Conservation (phyloP, 805 yeast species). For the Candida parachauliodes region DNA sequence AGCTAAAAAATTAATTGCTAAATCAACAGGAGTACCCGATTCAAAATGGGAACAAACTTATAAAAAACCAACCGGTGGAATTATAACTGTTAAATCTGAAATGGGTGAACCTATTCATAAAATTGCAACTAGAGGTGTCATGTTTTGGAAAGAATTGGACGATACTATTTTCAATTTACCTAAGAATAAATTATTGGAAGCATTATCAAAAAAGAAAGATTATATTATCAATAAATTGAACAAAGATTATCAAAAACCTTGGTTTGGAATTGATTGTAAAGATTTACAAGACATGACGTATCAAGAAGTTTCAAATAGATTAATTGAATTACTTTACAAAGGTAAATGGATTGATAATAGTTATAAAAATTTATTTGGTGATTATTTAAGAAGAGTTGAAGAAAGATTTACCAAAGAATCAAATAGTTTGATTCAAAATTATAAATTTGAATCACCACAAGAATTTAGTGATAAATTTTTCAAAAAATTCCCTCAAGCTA, state of each 20-base stretch:
- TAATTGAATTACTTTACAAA: conserved; percentile 81
- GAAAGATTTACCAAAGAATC: conserved; percentile 80
- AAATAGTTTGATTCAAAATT: conserved; percentile 71
- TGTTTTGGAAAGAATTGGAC: conserved; percentile 97
- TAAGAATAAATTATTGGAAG: conserved; percentile 79
- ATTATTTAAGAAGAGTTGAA: conserved; percentile 88
- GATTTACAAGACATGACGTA: conserved; percentile 96
- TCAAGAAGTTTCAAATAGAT: conserved; percentile 81
- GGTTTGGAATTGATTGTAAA: conserved; percentile 82
- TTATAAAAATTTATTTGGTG: conserved; percentile 82
- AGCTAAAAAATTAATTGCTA: conserved; percentile 89
- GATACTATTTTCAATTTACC: conserved; percentile 89
- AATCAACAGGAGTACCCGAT: conserved; percentile 88
- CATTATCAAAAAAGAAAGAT: conserved; percentile 77
- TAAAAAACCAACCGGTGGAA: conserved; percentile 95
- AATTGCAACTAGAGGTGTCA: conserved; percentile 95
- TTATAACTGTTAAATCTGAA: conserved; percentile 92
- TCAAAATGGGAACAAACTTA: conserved; percentile 90
- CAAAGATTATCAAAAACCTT: conserved; percentile 95
- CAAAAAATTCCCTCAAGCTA: conserved; percentile 68
- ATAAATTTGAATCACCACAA: conserved; percentile 56
- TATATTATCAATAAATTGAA: conserved; percentile 82
- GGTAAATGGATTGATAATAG: conserved; percentile 84
- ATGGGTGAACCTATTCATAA: conserved; percentile 99
- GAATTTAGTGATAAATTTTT: conserved; percentile 57